phyloP scores from a whole-genome alignment of 2,329 filamentous ascomycete genomes.

The Aspergillus transmontanensis region DNA sequence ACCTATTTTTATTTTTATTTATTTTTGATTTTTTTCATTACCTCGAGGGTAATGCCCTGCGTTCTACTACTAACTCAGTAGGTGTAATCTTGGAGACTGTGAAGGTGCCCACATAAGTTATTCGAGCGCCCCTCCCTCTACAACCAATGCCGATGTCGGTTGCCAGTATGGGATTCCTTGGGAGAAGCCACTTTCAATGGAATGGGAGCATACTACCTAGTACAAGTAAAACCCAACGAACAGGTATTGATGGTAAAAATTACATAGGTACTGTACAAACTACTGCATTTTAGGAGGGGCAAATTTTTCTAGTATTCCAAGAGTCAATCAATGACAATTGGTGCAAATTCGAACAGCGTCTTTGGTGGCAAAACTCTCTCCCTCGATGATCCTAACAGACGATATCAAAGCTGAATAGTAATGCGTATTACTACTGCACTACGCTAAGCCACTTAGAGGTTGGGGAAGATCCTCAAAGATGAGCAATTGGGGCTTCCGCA shows the following conservation, averaged over 20 bases:
- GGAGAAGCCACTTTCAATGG: not conserved
- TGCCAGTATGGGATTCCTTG: not conserved
- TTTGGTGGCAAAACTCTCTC: not conserved
- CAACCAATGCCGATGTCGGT: conserved; percentile 20
- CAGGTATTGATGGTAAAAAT: not conserved
- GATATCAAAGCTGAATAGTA: conserved; percentile 9
- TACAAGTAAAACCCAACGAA: not conserved
- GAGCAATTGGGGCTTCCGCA: conserved; percentile 21
- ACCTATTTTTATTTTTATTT: not conserved
- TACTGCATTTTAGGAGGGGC: not conserved
- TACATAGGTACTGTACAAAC: not conserved
- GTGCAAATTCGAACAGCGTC: not conserved
- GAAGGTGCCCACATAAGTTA: not conserved
- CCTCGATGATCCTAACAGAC: not conserved
- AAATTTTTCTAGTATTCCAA: not conserved
- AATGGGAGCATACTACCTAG: not conserved
- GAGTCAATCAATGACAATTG: not conserved
- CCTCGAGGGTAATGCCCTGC: not conserved
- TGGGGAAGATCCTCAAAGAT: conserved; percentile 19
- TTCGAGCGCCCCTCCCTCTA: not conserved
- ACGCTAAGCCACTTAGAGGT: conserved; percentile 10
- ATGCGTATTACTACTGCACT: conserved; percentile 16
- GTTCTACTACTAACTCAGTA: not conserved
- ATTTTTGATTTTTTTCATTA: not conserved
- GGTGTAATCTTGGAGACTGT: not conserved